Evolutionary conservation across 2,329 filamentous ascomycete species (phyloP), one percentile per base, ranked within the genome.

Genomic region (Hypocreales sp.): DNA sequence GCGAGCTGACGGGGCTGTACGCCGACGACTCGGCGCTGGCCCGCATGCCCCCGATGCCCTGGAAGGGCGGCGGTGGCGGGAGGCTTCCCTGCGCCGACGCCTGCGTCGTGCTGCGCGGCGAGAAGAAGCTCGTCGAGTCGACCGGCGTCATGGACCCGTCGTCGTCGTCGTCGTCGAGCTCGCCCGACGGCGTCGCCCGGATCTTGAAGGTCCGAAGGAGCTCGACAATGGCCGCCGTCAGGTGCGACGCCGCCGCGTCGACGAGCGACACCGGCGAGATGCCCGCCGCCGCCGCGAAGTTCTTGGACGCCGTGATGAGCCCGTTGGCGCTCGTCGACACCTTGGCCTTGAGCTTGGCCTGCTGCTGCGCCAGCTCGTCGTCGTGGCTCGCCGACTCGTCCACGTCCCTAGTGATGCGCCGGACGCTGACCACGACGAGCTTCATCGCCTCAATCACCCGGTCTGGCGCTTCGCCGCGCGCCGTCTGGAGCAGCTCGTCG

Each of bases 261-360:
- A 98, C 62, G 4, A 98, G 58, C 5, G 83, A 92, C n/a, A 98
- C 78, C 0, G 90, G 90, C 2, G 83, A 87, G 18, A 98, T 68
- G 17, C 90, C 90, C 13, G 72, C 74, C 1, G 83, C 76, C 8
- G 72, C 67, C 19, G 80, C 77, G 50, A 90, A 93, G 46, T 93
- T 93, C 58, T 92, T 93, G 19, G 82, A 79, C 2, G 87, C 83
- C 3, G 87, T 95, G 43, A 95, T 94, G 31, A 98, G 63, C 45
- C 87, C 90, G 60, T 95, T 95, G 26, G 90, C 86, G 2, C 87
- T 92, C 3, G 79, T 78, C n/a, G 84, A 92, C 4, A 95, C 79
- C 32, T 78, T 77, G 26, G 71, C 67, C 53, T 82, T 92, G 34
- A 92, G 64, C 49, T 77, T 83, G 16, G 63, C 58, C 37, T 73